Percentiles rank a stretch among this genome's conserved stretches.
Evolutionary conservation across 306 rosid genomes (phyloP).

Genomic region (Aeschynomene evenia): DNA sequence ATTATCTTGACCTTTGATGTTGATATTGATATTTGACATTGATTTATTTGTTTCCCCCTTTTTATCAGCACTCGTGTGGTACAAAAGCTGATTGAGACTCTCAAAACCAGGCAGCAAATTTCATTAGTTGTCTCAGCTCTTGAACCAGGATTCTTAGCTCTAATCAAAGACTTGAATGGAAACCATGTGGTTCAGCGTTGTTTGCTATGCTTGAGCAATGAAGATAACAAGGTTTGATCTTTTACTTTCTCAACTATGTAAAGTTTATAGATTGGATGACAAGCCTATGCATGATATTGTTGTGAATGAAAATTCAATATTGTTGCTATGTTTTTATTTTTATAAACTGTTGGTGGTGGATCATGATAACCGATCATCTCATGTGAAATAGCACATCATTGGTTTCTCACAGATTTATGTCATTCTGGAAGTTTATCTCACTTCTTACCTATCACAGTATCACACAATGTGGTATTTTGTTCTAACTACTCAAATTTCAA

Average conservation of each 20-base stretch:
- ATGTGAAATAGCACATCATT: neutral
- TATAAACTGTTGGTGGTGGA: neutral
- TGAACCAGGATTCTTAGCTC: constrained; percentile 58
- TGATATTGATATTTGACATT: constrained; percentile 6
- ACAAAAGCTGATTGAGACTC: constrained; percentile 65
- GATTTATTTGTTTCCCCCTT: neutral
- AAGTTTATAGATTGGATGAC: constrained; percentile 1
- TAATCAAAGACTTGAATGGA: constrained; percentile 59
- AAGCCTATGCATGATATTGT: neutral
- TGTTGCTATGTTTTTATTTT: neutral
- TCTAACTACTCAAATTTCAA: constrained; percentile 3
- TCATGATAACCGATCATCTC: constrained; percentile 10
- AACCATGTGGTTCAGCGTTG: constrained; percentile 68
- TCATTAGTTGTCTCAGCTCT: constrained; percentile 46
- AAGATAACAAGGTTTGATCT: constrained; percentile 47
- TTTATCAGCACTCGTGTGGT: constrained; percentile 58
- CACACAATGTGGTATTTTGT: neutral
- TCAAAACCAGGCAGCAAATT: constrained; percentile 51
- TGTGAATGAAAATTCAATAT: neutral
- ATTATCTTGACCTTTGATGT: neutral
- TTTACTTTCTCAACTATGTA: neutral
- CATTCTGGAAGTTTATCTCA: neutral
- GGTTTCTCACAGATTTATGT: neutral
- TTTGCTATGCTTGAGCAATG: constrained; percentile 52
- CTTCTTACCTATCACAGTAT: neutral